A percentile compares a stretch with the other conserved stretches of the same genome.
Conservation (phyloP, 164 flowering plant genomes). For the Amborella trichopoda region DNA sequence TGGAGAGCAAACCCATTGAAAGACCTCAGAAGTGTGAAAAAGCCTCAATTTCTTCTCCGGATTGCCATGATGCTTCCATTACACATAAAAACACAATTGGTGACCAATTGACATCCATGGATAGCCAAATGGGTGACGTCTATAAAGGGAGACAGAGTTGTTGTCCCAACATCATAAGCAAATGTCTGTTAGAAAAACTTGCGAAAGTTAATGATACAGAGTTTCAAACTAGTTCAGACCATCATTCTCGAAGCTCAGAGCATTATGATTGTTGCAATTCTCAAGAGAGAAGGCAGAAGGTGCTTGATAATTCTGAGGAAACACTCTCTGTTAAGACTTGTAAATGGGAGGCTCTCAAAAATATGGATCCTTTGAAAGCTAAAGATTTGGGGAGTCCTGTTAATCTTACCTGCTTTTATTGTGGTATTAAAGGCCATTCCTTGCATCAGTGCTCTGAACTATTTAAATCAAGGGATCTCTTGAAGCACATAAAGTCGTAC, state of each 20-base stretch:
- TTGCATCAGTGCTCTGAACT: conserved; percentile 42
- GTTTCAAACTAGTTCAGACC: no score
- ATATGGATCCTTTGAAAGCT: conserved; percentile 27
- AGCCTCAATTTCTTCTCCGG: conserved; percentile 1
- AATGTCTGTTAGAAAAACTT: no score
- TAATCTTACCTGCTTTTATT: conserved; percentile 38
- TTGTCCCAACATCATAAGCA: no score
- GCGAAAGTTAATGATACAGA: no score
- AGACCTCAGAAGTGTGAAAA: background rate
- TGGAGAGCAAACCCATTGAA: conserved; percentile 6
- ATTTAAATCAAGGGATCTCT: conserved; percentile 38
- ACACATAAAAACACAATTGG: conserved; percentile 12
- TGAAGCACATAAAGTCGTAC: conserved; percentile 20
- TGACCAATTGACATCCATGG: conserved; percentile 9
- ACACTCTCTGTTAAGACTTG: conserved; percentile 64
- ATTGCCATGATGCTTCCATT: conserved; percentile 8
- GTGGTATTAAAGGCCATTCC: conserved; percentile 58
- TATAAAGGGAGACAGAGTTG: no score
- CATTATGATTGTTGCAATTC: background rate
- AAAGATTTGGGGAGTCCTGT: conserved; percentile 7
- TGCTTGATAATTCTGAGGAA: conserved; percentile 26
- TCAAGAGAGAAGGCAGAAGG: background rate
- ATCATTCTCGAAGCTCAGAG: no score
- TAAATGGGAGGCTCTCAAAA: conserved; percentile 59
- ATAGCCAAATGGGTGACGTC: conserved; percentile 7